These are phyloP conservation scores for Moringa oleifera DNA, from an alignment of 345 rosid genomes.

Conservation along the genomic window DNA sequence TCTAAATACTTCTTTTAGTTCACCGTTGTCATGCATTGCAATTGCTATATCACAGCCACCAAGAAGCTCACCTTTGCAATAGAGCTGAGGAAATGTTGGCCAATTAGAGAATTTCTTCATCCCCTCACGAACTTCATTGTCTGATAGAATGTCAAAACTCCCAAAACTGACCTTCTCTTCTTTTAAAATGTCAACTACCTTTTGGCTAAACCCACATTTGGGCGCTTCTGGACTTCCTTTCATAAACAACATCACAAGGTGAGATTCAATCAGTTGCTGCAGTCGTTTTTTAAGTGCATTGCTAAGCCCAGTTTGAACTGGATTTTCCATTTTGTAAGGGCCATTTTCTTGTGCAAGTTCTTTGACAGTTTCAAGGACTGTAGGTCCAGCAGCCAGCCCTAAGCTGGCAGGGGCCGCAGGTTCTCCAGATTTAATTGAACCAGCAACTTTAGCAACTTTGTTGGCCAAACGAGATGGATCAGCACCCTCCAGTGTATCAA, in stretches of 20 bases:
- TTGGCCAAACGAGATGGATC: slow-evolving; percentile 96
- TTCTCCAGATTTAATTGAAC: slow-evolving; percentile 51
- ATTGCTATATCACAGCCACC: slow-evolving; percentile 88
- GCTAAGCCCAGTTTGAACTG: slow-evolving; percentile 30
- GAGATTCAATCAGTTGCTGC: slow-evolving; percentile 63
- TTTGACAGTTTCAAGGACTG: slow-evolving; percentile 65
- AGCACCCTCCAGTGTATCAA: slow-evolving; percentile 89
- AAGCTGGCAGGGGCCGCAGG: slow-evolving; percentile 99
- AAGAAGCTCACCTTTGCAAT: slow-evolving; percentile 89
- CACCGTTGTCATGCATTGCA: slow-evolving; percentile 93
- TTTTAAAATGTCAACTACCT: slow-evolving; percentile 68
- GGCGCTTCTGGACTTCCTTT: slow-evolving; percentile 90
- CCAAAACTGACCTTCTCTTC: slow-evolving; percentile 75
- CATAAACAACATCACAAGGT: slow-evolving; percentile 87
- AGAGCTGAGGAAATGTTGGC: slow-evolving; percentile 99
- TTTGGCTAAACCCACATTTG: slow-evolving; percentile 81
- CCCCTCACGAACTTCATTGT: slow-evolving; percentile 80
- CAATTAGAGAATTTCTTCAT: slow-evolving; percentile 92
- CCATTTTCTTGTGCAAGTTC: slow-evolving; percentile 58
- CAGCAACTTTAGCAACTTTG: slow-evolving; percentile 76
- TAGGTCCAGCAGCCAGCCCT: slow-evolving; percentile 91
- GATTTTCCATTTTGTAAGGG: slow-evolving; percentile 30
- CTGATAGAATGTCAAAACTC: slow-evolving; percentile 72
- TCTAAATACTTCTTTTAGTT: slow-evolving; percentile 63
- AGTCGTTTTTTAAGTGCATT: slow-evolving; percentile 43